These are phyloP conservation scores for Tillandsia fasciculata DNA, from an alignment of 176 grass and related monocot genomes.

Conservation along the genomic window DNA sequence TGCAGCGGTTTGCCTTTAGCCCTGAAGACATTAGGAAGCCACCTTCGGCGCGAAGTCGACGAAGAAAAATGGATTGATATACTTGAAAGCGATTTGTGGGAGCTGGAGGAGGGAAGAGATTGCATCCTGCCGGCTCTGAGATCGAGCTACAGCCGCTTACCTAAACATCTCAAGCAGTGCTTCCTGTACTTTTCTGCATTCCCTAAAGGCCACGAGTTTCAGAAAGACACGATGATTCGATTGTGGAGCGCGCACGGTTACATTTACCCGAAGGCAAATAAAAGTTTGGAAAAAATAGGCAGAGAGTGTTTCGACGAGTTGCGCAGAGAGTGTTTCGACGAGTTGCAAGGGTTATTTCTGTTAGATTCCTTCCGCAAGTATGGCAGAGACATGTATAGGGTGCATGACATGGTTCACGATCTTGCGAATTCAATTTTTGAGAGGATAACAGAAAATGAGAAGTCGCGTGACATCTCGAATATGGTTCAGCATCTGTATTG, in stretches of 20 bases:
- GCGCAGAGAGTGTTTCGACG: conserved; percentile 14
- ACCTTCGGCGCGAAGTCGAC: conserved; percentile 9
- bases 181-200: conserved; percentile 28
- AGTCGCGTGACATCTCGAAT: neutral
- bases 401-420: conserved; percentile 46
- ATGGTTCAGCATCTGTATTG: conserved; percentile 3
- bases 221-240: conserved; percentile 23
- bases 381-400: neutral
- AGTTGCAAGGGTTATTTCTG: conserved; percentile 30
- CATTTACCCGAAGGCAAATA: neutral
- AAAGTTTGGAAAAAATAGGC: conserved; percentile 18
- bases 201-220: conserved; percentile 26
- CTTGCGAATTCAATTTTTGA: conserved; percentile 25
- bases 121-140: conserved; percentile 26
- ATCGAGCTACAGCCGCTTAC: conserved; percentile 31
- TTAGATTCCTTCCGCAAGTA: neutral
- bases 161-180: conserved; percentile 28
- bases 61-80: conserved; percentile 27
- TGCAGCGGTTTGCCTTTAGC: conserved; percentile 38
- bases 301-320: conserved; percentile 27
- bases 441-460: neutral
- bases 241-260: conserved; percentile 48
- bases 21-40: conserved; percentile 24
- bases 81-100: conserved; percentile 39
- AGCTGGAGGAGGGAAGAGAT: conserved; percentile 9